These are phyloP conservation scores for Kodamaea lidongshanica DNA, from an alignment of 805 yeast species.

Conservation along the genomic window DNA sequence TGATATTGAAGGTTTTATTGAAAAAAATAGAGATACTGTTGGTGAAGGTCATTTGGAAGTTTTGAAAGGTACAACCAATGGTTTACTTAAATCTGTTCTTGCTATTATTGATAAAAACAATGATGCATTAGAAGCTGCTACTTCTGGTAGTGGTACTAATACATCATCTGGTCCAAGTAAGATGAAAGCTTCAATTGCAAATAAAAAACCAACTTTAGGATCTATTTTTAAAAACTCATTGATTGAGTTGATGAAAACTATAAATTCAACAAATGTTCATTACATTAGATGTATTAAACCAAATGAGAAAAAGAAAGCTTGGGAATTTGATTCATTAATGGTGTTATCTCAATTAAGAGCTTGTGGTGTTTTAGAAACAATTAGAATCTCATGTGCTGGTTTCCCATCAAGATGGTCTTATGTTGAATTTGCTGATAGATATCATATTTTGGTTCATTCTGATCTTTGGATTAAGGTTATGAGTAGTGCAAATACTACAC, in stretches of 20 bases:
- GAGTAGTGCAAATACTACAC: constrained; percentile 40
- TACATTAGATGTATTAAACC: constrained; percentile 97
- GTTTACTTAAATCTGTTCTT: constrained; percentile 58
- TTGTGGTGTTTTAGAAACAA: constrained; percentile 97
- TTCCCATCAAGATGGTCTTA: constrained; percentile 96
- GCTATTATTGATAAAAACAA: constrained; percentile 56
- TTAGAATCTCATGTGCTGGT: constrained; percentile 94
- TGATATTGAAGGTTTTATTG: constrained; percentile 91
- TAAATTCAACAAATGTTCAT: constrained; percentile 91
- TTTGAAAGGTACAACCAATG: constrained; percentile 62
- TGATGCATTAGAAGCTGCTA: constrained; percentile 40
- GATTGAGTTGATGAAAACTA: constrained; percentile 88
- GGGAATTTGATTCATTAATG: constrained; percentile 95
- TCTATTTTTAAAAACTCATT: constrained; percentile 88
- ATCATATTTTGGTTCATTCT: constrained; percentile 75
- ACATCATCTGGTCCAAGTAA: constrained; percentile 14
- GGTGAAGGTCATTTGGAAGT: constrained; percentile 93
- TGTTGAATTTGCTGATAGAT: constrained; percentile 85
- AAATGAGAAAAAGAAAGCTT: constrained; percentile 86
- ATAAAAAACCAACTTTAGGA: constrained; percentile 87
- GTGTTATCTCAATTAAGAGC: constrained; percentile 93
- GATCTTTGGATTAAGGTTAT: constrained; percentile 58
- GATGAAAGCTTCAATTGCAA: constrained; percentile 39
- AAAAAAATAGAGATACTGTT: constrained; percentile 94
- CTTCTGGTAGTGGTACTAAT: constrained; percentile 12